Percentiles rank a stretch among this genome's conserved stretches.
These are phyloP conservation scores for Tricholoma sp. DNA, from an alignment of 768 basidiomycete genomes.

Conservation along the genomic window DNA sequence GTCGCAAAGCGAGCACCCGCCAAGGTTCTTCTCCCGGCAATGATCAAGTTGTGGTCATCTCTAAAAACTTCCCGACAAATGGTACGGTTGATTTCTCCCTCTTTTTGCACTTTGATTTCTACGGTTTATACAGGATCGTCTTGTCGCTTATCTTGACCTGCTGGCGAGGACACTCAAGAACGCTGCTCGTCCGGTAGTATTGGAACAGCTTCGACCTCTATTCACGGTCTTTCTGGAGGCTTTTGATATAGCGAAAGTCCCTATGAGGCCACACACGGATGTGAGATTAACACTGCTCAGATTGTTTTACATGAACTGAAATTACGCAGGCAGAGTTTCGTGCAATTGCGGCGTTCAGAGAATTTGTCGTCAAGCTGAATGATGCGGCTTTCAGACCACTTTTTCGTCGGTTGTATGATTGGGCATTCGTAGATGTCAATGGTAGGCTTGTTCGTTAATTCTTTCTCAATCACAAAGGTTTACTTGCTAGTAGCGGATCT, in stretches of 20 bases:
- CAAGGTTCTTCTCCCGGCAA: conserved; percentile 59
- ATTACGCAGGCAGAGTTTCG: conserved; percentile 42
- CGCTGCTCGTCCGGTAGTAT: conserved; percentile 57
- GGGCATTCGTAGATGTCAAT: conserved; percentile 70
- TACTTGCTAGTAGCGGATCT: conserved; percentile 21
- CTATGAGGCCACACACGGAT: conserved; percentile 8
- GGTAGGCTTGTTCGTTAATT: conserved; percentile 29
- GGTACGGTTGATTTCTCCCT: conserved; percentile 23
- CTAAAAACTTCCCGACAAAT: conserved; percentile 26
- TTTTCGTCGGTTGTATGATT: conserved; percentile 89
- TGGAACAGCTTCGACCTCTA: conserved; percentile 58
- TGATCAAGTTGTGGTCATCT: conserved; percentile 54
- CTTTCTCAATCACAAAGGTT: not conserved
- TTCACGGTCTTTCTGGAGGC: conserved; percentile 80
- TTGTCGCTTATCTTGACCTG: conserved; percentile 60
- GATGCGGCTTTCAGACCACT: conserved; percentile 88
- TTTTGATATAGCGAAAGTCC: conserved; percentile 50
- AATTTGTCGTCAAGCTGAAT: conserved; percentile 89
- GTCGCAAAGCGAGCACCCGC: conserved; percentile 68
- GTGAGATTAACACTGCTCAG: conserved; percentile 1
- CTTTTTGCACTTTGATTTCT: conserved; percentile 3
- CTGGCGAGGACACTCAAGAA: conserved; percentile 60
- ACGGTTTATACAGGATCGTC: conserved; percentile 21
- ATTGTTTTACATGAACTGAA: not conserved
- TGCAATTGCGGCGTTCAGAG: conserved; percentile 72